Base-by-base conservation (phyloP, 306 rosid genomes). In the Quillaja saponaria region DNA sequence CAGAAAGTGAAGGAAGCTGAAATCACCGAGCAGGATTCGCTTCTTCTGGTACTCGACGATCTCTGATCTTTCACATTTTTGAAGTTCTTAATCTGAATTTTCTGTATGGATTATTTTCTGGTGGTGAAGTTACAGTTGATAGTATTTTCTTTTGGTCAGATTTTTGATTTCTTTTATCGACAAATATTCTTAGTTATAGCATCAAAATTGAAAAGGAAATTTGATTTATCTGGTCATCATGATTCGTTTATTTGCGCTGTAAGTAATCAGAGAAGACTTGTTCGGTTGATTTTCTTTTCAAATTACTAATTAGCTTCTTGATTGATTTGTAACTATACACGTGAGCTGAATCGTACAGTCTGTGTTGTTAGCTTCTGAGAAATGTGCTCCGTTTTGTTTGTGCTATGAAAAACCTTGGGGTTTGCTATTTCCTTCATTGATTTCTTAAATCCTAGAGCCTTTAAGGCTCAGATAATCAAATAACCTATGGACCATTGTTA, bases 11-110 rank as follows among this genome's bases (percentile, higher is more conserved):
- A 89, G 84, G 94, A 87, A 76, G 85, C 95, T 41, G 95, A 90
- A 76, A 90, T 90, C 73, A 90, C 95, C 19, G 90, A 92, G 81
- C 99, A 89, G 86, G 87, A 86, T 34, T 92, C 99, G 34, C 99
- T 89, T 74, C 99, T 89, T 77, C 96, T 92, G 86, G 99, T 89
- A 54, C 76, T 64, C 44, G 17, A 45, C 58, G 18, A 25, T 25
- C 28, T 44, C 21, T 58, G 14, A 28, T 44, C 39, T 72, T 67
- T 58, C 64, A 11, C 85, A 10, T 55, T 69, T 72, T 25, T 74
- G 11, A 48, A 17, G 31, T 25, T 25, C 31, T 25, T 25, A 25
- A 4, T 25, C 31, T 25, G 31, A 25, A 25, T 25, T 4, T n/a
- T 1, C 4, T n/a, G 12, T 39, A 58, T 21, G 11, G 13, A 47